Base-by-base conservation (phyloP, 805 yeast species). In the Maudiozyma bulderi region DNA sequence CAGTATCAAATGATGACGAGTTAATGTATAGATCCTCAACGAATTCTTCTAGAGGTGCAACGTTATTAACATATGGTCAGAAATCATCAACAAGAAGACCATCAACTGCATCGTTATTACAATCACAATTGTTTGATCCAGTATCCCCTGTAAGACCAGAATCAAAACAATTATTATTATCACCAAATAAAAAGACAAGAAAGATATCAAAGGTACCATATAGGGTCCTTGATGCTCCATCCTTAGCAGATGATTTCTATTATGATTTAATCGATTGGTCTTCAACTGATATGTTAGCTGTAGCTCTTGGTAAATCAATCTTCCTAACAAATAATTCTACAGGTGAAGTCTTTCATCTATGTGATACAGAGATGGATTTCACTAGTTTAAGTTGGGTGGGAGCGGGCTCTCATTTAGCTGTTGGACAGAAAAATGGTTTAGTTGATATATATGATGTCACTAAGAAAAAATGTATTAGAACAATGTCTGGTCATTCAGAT, bases 371-470 rank as follows among this genome's bases (percentile, higher is more conserved):
- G 38, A 73, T 74, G 54, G 96, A 90, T 56, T 85, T 88, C 28
- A 86, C 97, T 7, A 82, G 95, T 56, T 70, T 91, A 38, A 81
- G 86, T 48, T 93, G 99, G 99, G 86, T 91, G 44, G 95, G 91
- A 28, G 79, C 91, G 9, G 98, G 98, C 14, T 84, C 95, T 11
- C 97, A 93, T 69, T 60, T 93, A 45, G 98, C 99, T 0, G 81
- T 93, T 6, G 99, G 99, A 1, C 88, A 96, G 1, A 76, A 78
- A 49, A 73, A 80, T 34, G 99, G 99, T 1, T 62, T 83, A 40
- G 96, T 93, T 6, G 96, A 90, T 61, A 89, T 93, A 14, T 93
- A 96, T 93, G 98, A 93, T 65, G 95, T 90, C 1, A 77, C 84
- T 10, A 81, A 84, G 40, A 75, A 78, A 48, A 83, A 86, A 65